These are phyloP conservation scores for Stramenopiles sp. DNA, from an alignment of 352 stramenopile genomes.

Conservation along the genomic window DNA sequence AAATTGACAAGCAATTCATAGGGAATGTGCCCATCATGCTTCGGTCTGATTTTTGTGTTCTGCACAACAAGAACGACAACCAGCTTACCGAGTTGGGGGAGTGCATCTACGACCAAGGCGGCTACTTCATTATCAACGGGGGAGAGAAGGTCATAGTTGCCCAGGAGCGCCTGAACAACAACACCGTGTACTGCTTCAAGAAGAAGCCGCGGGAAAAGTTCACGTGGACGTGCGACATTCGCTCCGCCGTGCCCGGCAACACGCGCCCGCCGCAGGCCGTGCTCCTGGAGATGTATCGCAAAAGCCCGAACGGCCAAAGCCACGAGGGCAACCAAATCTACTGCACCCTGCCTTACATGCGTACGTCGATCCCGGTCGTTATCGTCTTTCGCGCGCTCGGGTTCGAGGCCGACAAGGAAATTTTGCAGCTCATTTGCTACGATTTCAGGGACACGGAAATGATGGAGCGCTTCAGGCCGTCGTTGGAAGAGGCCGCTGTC, in stretches of 20 bases:
- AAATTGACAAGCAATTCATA: slow-evolving; percentile 79
- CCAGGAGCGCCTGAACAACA: slow-evolving; percentile 98
- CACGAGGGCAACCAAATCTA: slow-evolving; percentile 94
- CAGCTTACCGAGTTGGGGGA: slow-evolving; percentile 81
- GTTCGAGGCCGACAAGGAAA: slow-evolving; percentile 83
- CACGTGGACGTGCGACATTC: slow-evolving; percentile 78
- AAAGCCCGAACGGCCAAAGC: slow-evolving; percentile 28
- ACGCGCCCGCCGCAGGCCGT: slow-evolving; percentile 83
- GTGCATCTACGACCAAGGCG: slow-evolving; percentile 99
- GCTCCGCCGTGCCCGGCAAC: slow-evolving; percentile 83
- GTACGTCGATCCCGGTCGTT: slow-evolving; percentile 92
- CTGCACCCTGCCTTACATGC: slow-evolving; percentile 91
- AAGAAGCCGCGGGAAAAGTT: slow-evolving; percentile 93
- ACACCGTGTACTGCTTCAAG: slow-evolving; percentile 99
- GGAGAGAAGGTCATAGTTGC: slow-evolving; percentile 95
- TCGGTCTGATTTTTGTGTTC: slow-evolving; percentile 79
- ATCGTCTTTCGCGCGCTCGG: slow-evolving; percentile 97
- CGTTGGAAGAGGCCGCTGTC: slow-evolving; percentile 91
- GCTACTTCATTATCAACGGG: slow-evolving; percentile 98
- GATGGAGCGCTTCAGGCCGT: slow-evolving; percentile 96
- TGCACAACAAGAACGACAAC: slow-evolving; percentile 75
- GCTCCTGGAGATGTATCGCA: slow-evolving; percentile 95
- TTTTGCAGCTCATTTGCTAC: slow-evolving; percentile 96
- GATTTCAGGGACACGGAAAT: slow-evolving; percentile 94
- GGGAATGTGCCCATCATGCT: slow-evolving; percentile 97